A percentile compares a stretch with the other conserved stretches of the same genome.
Conservation (phyloP, 495 filamentous ascomycete species). For the Aeminium ludgeri region DNA sequence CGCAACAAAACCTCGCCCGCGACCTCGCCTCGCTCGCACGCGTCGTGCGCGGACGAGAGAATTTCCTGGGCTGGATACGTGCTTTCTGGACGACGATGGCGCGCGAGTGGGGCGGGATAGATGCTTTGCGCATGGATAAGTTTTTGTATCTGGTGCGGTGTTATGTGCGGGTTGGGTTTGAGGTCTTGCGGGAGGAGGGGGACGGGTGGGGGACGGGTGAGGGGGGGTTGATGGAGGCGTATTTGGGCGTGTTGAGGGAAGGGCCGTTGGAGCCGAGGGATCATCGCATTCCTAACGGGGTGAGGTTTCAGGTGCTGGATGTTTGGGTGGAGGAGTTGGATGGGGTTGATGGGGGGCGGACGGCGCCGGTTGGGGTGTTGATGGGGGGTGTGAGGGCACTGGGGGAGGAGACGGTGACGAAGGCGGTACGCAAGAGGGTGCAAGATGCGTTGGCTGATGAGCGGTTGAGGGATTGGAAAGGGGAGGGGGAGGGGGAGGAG, state of each 20-base stretch:
- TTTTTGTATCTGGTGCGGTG: slow-evolving; percentile 71
- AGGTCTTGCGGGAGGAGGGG: slow-evolving; percentile 30
- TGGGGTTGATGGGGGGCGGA: slow-evolving; percentile 42
- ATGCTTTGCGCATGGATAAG: slow-evolving; percentile 72
- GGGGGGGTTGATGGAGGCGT: slow-evolving; percentile 20
- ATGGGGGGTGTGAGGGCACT: slow-evolving; percentile 44
- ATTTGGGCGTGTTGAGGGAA: slow-evolving; percentile 25
- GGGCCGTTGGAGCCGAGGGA: slow-evolving; percentile 30
- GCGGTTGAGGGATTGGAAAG: slow-evolving; percentile 44
- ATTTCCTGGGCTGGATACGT: slow-evolving; percentile 47
- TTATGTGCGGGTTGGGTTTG: slow-evolving; percentile 53
- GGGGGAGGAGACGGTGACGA: slow-evolving; percentile 41
- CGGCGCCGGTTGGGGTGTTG: slow-evolving; percentile 36
- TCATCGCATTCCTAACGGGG: slow-evolving; percentile 50
- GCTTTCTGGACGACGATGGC: slow-evolving; percentile 87
- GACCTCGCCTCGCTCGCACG: slow-evolving; percentile 60
- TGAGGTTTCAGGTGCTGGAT: slow-evolving; percentile 79
- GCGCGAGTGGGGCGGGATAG: slow-evolving; percentile 65
- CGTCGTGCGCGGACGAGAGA: slow-evolving; percentile 38
- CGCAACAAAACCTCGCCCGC: slow-evolving; percentile 67
- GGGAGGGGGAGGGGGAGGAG: neutral
- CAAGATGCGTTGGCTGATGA: slow-evolving; percentile 61
- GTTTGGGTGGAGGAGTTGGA: slow-evolving; percentile 64
- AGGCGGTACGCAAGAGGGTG: slow-evolving; percentile 53
- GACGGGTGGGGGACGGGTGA: no score